Percentiles rank a stretch among this genome's conserved stretches.
phyloP scores from a whole-genome alignment of 129 eudicot genomes.

The Lactuca sativa region DNA sequence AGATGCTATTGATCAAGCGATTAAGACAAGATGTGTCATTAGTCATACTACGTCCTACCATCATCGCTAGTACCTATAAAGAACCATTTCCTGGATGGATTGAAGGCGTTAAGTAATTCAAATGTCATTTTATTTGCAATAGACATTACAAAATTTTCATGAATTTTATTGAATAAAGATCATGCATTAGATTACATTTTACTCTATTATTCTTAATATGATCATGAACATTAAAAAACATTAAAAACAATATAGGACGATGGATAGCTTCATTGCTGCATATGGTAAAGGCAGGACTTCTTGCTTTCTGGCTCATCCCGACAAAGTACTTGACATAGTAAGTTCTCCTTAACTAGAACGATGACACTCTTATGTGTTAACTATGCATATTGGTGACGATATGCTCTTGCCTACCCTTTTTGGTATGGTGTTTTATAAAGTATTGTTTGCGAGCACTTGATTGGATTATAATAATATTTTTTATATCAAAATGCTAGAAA shows the following conservation, averaged over 20 bases:
- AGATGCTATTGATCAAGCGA: conserved; percentile 44
- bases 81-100: conserved; percentile 69
- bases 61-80: conserved; percentile 45
- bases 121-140: neutral
- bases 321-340: conserved; percentile 25
- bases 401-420: too few relatives aligned
- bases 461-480: too few relatives aligned
- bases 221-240: neutral
- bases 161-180: neutral
- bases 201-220: neutral
- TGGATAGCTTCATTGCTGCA: conserved; percentile 13
- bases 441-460: too few relatives aligned
- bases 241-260: conserved; percentile 12
- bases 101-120: conserved; percentile 54
- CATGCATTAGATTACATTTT: neutral
- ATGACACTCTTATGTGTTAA: too few relatives aligned
- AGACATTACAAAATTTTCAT: neutral
- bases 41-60: conserved; percentile 55
- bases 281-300: conserved; percentile 30
- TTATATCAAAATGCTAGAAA: too few relatives aligned
- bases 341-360: neutral
- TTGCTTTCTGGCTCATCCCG: conserved; percentile 19
- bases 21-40: conserved; percentile 33
- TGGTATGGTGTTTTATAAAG: neutral
- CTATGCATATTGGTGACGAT: too few relatives aligned